phyloP scores from a whole-genome alignment of 495 filamentous ascomycete genomes.

The Chlorociboria aeruginascens region DNA sequence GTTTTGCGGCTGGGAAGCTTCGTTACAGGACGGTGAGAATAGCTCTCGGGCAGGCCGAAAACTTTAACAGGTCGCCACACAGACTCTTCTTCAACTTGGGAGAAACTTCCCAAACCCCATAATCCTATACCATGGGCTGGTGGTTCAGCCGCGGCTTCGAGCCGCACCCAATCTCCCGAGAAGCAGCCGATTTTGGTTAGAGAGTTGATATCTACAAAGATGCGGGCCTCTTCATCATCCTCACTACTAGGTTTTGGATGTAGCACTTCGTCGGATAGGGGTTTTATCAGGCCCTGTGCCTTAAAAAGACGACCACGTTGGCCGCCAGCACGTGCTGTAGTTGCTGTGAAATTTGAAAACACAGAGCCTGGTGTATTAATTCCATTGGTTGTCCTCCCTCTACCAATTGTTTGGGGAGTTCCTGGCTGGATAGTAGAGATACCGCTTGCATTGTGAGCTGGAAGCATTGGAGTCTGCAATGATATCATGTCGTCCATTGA shows the following conservation, averaged over 20 bases:
- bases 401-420: constrained; percentile 50
- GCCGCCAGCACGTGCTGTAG: constrained; percentile 57
- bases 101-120: constrained; percentile 43
- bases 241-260: constrained; percentile 64
- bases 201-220: constrained; percentile 79
- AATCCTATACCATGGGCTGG: constrained; percentile 40
- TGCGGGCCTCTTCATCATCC: constrained; percentile 77
- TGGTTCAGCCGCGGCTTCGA: constrained; percentile 62
- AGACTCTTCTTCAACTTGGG: constrained; percentile 34
- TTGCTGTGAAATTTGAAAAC: constrained; percentile 71
- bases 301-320: constrained; percentile 54
- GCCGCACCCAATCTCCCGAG: constrained; percentile 92
- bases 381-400: constrained; percentile 44
- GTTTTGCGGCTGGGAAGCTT: constrained; percentile 36
- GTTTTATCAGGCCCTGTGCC: constrained; percentile 58
- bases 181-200: constrained; percentile 87
- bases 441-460: constrained; percentile 50
- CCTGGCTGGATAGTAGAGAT: constrained; percentile 61
- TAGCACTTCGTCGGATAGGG: constrained; percentile 65
- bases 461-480: constrained; percentile 63
- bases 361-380: constrained; percentile 70
- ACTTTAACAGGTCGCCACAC: constrained; percentile 68
- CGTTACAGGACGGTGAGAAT: constrained; percentile 38
- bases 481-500: constrained; percentile 76
- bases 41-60: constrained; percentile 72